A percentile compares a stretch with the other conserved stretches of the same genome.
These are phyloP conservation scores for Penicillium sp. DNA, from an alignment of 2,329 filamentous ascomycete genomes.

Conservation along the genomic window DNA sequence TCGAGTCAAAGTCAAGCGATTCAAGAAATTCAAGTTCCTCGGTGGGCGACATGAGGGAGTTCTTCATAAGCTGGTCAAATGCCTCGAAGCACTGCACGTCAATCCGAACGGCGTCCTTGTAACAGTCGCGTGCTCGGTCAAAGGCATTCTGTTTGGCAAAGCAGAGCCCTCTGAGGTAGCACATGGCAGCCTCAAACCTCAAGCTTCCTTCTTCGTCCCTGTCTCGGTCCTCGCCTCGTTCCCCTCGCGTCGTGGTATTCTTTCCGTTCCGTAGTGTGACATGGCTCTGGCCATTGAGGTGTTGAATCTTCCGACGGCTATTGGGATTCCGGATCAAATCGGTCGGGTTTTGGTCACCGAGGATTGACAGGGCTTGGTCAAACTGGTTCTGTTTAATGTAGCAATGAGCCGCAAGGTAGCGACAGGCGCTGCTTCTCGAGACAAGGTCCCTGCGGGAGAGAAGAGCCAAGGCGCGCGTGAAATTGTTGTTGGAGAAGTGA, in stretches of 20 bases:
- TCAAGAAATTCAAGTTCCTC: conserved; percentile 91
- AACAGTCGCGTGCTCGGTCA: conserved; percentile 95
- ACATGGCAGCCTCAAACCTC: conserved; percentile 95
- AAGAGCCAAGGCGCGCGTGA: conserved; percentile 85
- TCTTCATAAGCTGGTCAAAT: conserved; percentile 97
- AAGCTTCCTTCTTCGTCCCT: conserved; percentile 74
- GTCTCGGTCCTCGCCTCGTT: conserved; percentile 64
- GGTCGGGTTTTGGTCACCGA: conserved; percentile 92
- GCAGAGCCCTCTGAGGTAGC: conserved; percentile 88
- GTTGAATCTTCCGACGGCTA: conserved; percentile 70
- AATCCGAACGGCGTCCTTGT: conserved; percentile 94
- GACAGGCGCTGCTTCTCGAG: conserved; percentile 78
- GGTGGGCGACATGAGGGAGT: conserved; percentile 83
- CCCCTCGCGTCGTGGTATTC: conserved; percentile 51
- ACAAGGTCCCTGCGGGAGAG: conserved; percentile 83
- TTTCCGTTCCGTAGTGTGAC: conserved; percentile 54
- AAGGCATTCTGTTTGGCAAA: conserved; percentile 97
- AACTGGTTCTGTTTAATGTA: conserved; percentile 89
- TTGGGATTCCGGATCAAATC: conserved; percentile 76
- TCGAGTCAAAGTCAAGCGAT: conserved; percentile 85
- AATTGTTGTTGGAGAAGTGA: conserved; percentile 94
- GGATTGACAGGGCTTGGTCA: conserved; percentile 81
- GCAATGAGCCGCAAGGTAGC: conserved; percentile 92
- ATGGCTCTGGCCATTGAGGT: conserved; percentile 60
- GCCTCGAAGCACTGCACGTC: conserved; percentile 98